Conservation (phyloP, 2,329 filamentous ascomycete genomes). For the Apiospora sp. region DNA sequence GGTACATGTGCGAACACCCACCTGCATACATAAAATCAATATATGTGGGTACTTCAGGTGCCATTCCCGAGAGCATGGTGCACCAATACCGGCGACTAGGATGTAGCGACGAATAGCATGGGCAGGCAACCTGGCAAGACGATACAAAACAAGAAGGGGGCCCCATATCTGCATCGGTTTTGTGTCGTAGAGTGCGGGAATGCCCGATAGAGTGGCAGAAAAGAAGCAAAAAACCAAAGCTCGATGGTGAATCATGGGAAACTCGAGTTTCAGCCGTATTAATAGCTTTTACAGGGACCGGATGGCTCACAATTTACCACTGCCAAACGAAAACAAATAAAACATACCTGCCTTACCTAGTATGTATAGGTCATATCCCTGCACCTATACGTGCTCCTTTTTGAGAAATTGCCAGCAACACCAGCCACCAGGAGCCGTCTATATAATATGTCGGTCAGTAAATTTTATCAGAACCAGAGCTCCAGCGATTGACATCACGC, state of each 20-base stretch:
- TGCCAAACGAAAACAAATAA: no score
- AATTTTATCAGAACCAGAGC: background rate
- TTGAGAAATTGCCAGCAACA: background rate
- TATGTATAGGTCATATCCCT: background rate
- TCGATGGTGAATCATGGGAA: slow-evolving; percentile 5
- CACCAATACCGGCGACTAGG: slow-evolving; percentile 1
- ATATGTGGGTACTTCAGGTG: background rate
- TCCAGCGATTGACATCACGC: background rate
- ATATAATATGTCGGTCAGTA: background rate
- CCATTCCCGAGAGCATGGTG: slow-evolving; percentile 9
- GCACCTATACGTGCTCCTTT: background rate
- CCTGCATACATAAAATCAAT: background rate
- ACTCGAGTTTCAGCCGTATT: background rate
- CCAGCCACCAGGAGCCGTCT: background rate
- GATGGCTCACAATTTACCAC: background rate
- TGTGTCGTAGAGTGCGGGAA: background rate
- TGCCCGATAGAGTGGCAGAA: background rate
- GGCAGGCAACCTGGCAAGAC: background rate
- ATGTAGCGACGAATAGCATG: background rate
- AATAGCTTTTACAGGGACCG: background rate
- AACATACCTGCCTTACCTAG: no score
- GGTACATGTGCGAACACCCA: background rate
- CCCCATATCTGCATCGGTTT: background rate
- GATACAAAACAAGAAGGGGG: background rate
- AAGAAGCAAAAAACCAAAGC: background rate